Conservation (phyloP, 768 basidiomycete genomes). For the Lactifluus volemus region DNA sequence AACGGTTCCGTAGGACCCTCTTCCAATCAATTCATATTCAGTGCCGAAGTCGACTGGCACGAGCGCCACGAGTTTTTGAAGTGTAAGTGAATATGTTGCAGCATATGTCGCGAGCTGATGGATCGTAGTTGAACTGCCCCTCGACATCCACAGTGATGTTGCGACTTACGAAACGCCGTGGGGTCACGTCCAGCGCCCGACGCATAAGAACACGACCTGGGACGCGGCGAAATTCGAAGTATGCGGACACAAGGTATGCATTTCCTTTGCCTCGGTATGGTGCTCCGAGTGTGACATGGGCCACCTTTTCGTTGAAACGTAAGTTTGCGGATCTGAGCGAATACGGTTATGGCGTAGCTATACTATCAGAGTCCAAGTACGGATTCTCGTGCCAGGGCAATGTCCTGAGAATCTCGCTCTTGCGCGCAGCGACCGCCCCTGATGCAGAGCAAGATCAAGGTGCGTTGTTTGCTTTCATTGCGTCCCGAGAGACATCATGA, state of each 20-base stretch:
- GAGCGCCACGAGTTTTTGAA: slow-evolving; percentile 87
- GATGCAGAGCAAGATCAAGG: slow-evolving; percentile 92
- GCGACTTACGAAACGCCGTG: slow-evolving; percentile 88
- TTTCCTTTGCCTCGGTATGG: slow-evolving; percentile 34
- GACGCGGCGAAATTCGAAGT: slow-evolving; percentile 80
- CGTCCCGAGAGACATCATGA: no score
- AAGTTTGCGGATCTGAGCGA: slow-evolving; percentile 78
- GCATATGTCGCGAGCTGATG: not conserved
- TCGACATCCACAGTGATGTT: slow-evolving; percentile 72
- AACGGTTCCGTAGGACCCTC: slow-evolving; percentile 46
- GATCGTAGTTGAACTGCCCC: slow-evolving; percentile 71
- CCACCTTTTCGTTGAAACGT: slow-evolving; percentile 39
- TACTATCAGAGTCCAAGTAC: slow-evolving; percentile 94
- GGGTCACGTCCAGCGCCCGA: slow-evolving; percentile 59
- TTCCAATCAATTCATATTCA: slow-evolving; percentile 72
- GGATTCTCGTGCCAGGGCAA: slow-evolving; percentile 41
- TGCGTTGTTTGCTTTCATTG: slow-evolving; percentile 12
- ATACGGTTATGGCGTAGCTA: slow-evolving; percentile 91
- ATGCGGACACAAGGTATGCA: slow-evolving; percentile 63
- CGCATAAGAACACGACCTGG: slow-evolving; percentile 89
- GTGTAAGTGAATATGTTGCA: slow-evolving; percentile 41
- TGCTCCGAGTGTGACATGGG: slow-evolving; percentile 30
- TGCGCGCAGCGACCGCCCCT: slow-evolving; percentile 84
- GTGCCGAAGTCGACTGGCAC: slow-evolving; percentile 82
- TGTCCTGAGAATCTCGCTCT: slow-evolving; percentile 37